These are phyloP conservation scores for Populus hybrid DNA, from an alignment of 441 rosid genomes.

Conservation along the genomic window DNA sequence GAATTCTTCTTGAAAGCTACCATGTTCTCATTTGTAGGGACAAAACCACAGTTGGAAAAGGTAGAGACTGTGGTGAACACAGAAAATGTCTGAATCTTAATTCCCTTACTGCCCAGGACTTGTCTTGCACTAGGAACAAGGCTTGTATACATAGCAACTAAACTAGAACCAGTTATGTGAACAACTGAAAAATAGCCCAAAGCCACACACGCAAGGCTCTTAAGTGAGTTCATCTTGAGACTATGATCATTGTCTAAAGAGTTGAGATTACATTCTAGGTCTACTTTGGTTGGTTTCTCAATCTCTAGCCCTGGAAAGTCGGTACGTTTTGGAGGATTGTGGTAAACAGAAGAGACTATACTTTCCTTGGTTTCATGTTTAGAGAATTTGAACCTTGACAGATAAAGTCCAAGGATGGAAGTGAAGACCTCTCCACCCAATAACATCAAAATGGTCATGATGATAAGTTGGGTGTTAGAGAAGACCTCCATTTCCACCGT, in stretches of 20 bases:
- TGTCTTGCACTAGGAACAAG: conserved; percentile 17
- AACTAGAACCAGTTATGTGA: conserved; percentile 14
- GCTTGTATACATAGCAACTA: conserved; percentile 15
- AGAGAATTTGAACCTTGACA: neutral
- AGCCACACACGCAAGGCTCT: conserved; percentile 8
- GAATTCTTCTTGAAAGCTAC: conserved; percentile 37
- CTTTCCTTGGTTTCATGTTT: neutral
- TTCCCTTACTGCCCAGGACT: conserved; percentile 22
- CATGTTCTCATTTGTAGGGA: conserved; percentile 54
- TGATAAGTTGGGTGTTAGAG: conserved; percentile 51
- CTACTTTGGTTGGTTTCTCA: neutral
- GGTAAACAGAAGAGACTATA: neutral
- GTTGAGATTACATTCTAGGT: neutral
- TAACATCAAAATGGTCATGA: conserved; percentile 51
- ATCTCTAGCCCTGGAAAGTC: neutral
- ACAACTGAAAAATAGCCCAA: conserved; percentile 21
- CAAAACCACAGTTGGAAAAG: conserved; percentile 39
- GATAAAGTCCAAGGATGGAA: conserved; percentile 24
- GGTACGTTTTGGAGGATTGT: neutral
- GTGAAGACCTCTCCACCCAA: conserved; percentile 35
- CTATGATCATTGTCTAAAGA: neutral
- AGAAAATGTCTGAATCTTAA: conserved; percentile 26
- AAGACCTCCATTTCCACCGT: conserved; percentile 69
- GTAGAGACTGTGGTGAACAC: conserved; percentile 34
- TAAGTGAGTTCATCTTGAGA: neutral